Percentiles rank a stretch among this genome's conserved stretches.
These are phyloP conservation scores for Candida ipomoeae DNA, from an alignment of 805 yeast genomes.

Conservation along the genomic window DNA sequence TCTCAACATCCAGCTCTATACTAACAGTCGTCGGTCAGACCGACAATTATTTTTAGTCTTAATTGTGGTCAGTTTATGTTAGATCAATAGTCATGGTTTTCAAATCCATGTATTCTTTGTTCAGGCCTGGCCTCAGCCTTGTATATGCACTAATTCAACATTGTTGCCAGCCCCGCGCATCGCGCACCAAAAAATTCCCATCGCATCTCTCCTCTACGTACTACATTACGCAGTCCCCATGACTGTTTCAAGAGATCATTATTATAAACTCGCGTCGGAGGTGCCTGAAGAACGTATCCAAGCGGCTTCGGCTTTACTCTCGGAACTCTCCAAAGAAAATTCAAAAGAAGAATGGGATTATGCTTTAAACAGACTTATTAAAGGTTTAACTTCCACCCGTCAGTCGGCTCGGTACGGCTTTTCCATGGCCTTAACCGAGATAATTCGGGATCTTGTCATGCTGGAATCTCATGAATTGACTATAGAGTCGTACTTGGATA, in stretches of 20 bases:
- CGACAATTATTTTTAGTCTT: too few relatives aligned
- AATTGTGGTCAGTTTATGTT: too few relatives aligned
- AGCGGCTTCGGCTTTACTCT: slow-evolving; percentile 64
- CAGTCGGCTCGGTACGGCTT: slow-evolving; percentile 85
- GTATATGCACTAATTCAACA: slow-evolving; percentile 16
- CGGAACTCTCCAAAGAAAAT: slow-evolving; percentile 48
- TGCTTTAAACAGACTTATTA: slow-evolving; percentile 71
- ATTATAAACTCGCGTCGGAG: slow-evolving; percentile 74
- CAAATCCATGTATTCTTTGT: too few relatives aligned
- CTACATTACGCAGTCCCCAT: slow-evolving; percentile 17
- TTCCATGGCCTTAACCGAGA: slow-evolving; percentile 80
- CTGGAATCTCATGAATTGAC: slow-evolving; percentile 29
- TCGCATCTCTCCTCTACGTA: slow-evolving; percentile 4
- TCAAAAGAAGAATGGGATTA: slow-evolving; percentile 68
- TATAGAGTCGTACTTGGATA: slow-evolving; percentile 34
- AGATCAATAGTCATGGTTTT: too few relatives aligned
- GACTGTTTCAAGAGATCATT: slow-evolving; percentile 68
- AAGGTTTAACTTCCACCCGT: slow-evolving; percentile 77
- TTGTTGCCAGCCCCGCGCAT: slow-evolving; percentile 12
- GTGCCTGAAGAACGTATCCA: slow-evolving; percentile 64
- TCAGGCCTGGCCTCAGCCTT: neutral
- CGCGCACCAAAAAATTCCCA: neutral
- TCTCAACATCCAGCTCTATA: neutral
- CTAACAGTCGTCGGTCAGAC: neutral
- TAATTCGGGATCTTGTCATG: slow-evolving; percentile 35